phyloP scores from a whole-genome alignment of 208 protist genomes.

The Wallacemonas sp. region DNA sequence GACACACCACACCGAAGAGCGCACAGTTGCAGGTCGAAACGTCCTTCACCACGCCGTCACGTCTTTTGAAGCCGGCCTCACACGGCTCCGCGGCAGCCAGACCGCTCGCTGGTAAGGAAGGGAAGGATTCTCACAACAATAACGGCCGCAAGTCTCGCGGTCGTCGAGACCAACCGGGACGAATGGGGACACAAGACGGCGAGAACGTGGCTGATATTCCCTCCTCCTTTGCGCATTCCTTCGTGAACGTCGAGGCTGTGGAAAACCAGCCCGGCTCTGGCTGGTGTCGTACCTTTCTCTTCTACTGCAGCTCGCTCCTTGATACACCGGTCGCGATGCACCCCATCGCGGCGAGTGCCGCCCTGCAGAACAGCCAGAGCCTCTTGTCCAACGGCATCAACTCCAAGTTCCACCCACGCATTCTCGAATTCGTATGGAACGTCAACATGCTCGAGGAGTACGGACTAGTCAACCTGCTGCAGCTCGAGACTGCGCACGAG shows the following conservation, averaged over 20 bases:
- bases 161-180: neutral
- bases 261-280: conserved; percentile 23
- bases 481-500: conserved; percentile 16
- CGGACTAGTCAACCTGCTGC: conserved; percentile 31
- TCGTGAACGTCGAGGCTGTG: conserved; percentile 13
- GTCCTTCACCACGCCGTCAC: no score
- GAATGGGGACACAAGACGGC: neutral
- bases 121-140: no score
- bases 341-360: conserved; percentile 11
- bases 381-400: conserved; percentile 9
- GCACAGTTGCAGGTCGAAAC: no score
- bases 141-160: no score
- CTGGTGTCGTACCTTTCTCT: conserved; percentile 41
- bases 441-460: conserved; percentile 38
- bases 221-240: conserved; percentile 9
- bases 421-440: conserved; percentile 44
- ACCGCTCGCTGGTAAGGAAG: no score
- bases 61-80: no score
- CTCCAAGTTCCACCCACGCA: conserved; percentile 18
- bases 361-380: conserved; percentile 17
- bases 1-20: no score
- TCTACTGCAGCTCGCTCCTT: conserved; percentile 40
- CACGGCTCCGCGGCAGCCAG: no score
- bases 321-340: conserved; percentile 30
- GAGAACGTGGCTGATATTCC: neutral